phyloP scores from a whole-genome alignment of 1,284 basidiomycete genomes.

The Boletellus sp. region DNA sequence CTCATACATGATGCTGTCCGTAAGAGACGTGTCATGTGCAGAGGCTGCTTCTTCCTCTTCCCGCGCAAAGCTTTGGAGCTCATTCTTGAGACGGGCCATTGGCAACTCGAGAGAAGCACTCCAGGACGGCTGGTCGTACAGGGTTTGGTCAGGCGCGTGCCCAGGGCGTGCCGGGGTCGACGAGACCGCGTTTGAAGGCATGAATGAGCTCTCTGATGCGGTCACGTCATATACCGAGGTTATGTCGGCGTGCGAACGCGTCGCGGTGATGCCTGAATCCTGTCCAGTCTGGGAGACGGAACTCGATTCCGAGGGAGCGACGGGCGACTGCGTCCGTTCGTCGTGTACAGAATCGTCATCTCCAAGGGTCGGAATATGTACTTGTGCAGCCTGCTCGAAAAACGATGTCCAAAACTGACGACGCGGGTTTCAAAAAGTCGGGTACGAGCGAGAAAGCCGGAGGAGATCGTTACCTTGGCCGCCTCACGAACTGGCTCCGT shows the following conservation, averaged over 20 bases:
- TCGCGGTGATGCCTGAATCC: not conserved
- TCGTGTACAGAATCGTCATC: slow-evolving; percentile 59
- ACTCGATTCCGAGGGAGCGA: slow-evolving; percentile 12
- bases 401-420: slow-evolving; percentile 92
- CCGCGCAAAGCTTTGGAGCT: slow-evolving; percentile 56
- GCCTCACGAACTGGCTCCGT: slow-evolving; percentile 87
- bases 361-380: slow-evolving; percentile 71
- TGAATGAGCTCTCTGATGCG: slow-evolving; percentile 63
- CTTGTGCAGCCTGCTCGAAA: slow-evolving; percentile 87
- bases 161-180: slow-evolving; percentile 66
- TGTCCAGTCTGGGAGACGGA: slow-evolving; percentile 10
- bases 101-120: slow-evolving; percentile 71
- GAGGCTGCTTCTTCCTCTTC: slow-evolving; percentile 35
- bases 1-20: slow-evolving; percentile 31
- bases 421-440: not conserved
- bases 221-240: slow-evolving; percentile 37
- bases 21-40: slow-evolving; percentile 15
- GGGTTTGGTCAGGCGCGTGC: slow-evolving; percentile 36
- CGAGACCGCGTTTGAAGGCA: slow-evolving; percentile 65
- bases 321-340: slow-evolving; percentile 38
- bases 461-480: slow-evolving; percentile 60
- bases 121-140: slow-evolving; percentile 58
- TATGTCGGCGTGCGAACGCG: too few relatives aligned
- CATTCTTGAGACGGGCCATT: slow-evolving; percentile 66
- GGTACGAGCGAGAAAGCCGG: not conserved